Evolutionary conservation across 805 yeast genomes (phyloP).

Genomic region (Tetrapisispora nanseiensis): DNA sequence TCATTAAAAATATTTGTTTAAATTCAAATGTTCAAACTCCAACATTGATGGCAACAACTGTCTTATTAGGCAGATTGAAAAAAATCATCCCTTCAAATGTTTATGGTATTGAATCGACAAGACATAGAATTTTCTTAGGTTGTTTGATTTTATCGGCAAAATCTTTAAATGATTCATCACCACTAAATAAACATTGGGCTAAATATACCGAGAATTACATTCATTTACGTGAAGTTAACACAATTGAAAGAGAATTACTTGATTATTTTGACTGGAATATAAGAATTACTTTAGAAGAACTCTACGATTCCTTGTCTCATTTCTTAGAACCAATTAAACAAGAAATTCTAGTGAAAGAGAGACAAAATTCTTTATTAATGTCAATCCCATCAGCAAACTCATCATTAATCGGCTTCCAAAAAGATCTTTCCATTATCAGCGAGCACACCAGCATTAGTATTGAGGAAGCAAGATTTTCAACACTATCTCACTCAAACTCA

Average conservation of each 20-base stretch:
- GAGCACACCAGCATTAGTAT: neutral
- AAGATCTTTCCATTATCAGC: neutral
- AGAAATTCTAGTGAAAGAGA: slow-evolving; percentile 10
- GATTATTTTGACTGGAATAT: slow-evolving; percentile 79
- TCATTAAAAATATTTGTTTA: slow-evolving; percentile 62
- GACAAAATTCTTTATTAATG: slow-evolving; percentile 16
- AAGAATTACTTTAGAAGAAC: slow-evolving; percentile 57
- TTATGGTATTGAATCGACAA: slow-evolving; percentile 82
- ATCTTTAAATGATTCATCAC: slow-evolving; percentile 83
- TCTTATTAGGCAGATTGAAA: slow-evolving; percentile 70
- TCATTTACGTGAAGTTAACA: slow-evolving; percentile 67
- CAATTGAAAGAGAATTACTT: slow-evolving; percentile 81
- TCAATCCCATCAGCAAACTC: slow-evolving; percentile 12
- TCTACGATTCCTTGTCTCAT: slow-evolving; percentile 55
- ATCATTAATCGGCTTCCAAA: neutral
- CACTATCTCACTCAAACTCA: slow-evolving; percentile 26
- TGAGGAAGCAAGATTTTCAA: slow-evolving; percentile 1
- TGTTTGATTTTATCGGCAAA: slow-evolving; percentile 83
- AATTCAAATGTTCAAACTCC: slow-evolving; percentile 92
- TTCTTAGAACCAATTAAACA: slow-evolving; percentile 68
- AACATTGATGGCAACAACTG: slow-evolving; percentile 85
- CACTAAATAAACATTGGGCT: slow-evolving; percentile 94
- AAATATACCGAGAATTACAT: slow-evolving; percentile 80
- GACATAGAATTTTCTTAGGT: slow-evolving; percentile 86
- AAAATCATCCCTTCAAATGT: slow-evolving; percentile 77